Evolutionary conservation across 1,284 basidiomycete genomes (phyloP).

Genomic region (Moesziomyces globuligerus): DNA sequence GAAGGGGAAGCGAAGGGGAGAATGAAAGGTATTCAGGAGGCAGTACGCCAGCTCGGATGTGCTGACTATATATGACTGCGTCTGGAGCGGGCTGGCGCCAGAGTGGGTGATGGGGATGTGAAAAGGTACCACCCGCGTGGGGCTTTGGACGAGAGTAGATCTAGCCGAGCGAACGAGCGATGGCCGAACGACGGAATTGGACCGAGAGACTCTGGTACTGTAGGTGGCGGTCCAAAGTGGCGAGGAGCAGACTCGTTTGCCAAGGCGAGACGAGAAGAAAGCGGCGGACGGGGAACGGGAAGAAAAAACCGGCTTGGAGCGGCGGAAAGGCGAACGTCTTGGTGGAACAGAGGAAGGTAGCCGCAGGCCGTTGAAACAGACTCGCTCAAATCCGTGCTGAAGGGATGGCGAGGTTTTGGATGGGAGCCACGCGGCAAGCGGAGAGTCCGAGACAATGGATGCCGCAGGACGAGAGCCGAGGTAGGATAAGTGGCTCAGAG

Average conservation of each 20-base stretch:
- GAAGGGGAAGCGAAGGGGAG: background rate
- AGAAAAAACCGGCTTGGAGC: conserved; percentile 10
- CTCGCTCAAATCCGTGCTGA: too few relatives aligned
- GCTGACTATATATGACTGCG: background rate
- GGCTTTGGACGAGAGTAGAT: too few relatives aligned
- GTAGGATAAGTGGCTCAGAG: conserved; percentile 11
- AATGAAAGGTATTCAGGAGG: background rate
- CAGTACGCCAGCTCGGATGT: background rate
- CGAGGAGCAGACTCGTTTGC: too few relatives aligned
- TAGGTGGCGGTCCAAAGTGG: too few relatives aligned
- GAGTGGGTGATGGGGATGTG: too few relatives aligned
- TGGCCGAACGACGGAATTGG: too few relatives aligned
- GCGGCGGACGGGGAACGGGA: background rate
- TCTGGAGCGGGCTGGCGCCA: too few relatives aligned
- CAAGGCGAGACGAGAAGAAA: conserved; percentile 15
- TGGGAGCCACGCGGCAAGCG: conserved; percentile 6
- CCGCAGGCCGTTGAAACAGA: background rate
- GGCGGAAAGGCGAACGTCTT: background rate
- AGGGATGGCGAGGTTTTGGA: background rate
- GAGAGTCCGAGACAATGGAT: too few relatives aligned
- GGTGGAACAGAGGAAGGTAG: background rate
- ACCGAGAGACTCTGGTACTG: too few relatives aligned
- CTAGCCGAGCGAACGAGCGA: too few relatives aligned
- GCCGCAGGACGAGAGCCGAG: too few relatives aligned
- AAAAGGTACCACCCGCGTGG: too few relatives aligned